phyloP scores from a whole-genome alignment of 768 basidiomycete species.

The Pholiota conissans region DNA sequence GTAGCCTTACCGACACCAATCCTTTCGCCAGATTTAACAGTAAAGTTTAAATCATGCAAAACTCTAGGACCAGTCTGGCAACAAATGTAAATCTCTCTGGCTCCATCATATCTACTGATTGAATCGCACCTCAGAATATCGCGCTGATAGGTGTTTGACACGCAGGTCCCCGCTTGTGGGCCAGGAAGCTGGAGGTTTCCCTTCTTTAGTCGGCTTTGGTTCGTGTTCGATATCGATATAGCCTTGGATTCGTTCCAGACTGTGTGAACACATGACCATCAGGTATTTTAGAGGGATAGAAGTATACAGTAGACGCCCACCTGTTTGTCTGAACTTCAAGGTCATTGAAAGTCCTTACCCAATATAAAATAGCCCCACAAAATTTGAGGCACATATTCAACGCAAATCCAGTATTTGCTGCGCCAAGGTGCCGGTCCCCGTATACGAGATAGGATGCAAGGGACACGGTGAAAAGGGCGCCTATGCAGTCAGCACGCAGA shows the following conservation, averaged over 20 bases:
- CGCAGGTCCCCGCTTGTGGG: conserved; percentile 56
- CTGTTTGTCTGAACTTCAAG: conserved; percentile 40
- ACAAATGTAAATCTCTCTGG: no score
- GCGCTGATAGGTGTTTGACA: conserved; percentile 53
- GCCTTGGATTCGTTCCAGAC: conserved; percentile 65
- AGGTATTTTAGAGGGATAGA: no score
- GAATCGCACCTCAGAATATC: conserved; percentile 39
- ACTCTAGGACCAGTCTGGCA: conserved; percentile 9
- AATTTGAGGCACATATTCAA: conserved; percentile 60
- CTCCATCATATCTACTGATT: not conserved
- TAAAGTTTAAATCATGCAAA: conserved; percentile 11
- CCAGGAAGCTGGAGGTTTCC: conserved; percentile 62
- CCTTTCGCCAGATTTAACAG: conserved; percentile 11
- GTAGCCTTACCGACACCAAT: conserved; percentile 11
- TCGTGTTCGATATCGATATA: conserved; percentile 63
- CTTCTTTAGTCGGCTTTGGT: conserved; percentile 33
- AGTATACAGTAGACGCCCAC: conserved; percentile 10
- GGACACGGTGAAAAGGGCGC: conserved; percentile 49
- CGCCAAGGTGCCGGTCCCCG: conserved; percentile 33
- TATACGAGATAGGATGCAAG: conserved; percentile 59
- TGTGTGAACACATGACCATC: no score
- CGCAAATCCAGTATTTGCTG: conserved; percentile 49
- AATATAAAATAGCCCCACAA: conserved; percentile 52
- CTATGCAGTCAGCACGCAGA: conserved; percentile 56
- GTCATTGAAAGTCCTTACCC: conserved; percentile 41